Percentiles rank a stretch among this genome's conserved stretches.
phyloP scores from a whole-genome alignment of 768 basidiomycete species.

The Lentinula detonsa region DNA sequence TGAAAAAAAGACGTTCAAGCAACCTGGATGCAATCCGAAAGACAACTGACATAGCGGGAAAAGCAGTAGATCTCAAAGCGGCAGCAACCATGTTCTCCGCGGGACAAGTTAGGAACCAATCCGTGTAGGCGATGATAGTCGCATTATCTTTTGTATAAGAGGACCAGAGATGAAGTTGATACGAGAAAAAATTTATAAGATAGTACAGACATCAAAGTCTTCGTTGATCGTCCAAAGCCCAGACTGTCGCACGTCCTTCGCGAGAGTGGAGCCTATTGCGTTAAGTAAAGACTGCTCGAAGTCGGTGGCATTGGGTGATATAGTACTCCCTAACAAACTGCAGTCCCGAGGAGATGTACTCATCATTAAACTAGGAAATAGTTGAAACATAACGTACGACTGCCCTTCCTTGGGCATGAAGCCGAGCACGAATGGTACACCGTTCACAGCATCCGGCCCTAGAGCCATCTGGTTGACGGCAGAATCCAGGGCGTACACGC shows the following conservation, averaged over 20 bases:
- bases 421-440: conserved; percentile 12
- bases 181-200: too few species aligned
- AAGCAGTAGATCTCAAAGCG: conserved; percentile 8
- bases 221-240: conserved; percentile 11
- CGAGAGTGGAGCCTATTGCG: conserved; percentile 5
- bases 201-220: conserved; percentile 9
- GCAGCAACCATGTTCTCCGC: conserved; percentile 10
- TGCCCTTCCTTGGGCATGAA: conserved; percentile 14
- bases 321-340: conserved; percentile 8
- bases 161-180: not conserved
- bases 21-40: not conserved
- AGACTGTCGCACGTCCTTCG: conserved; percentile 6
- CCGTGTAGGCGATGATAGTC: conserved; percentile 9
- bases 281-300: conserved; percentile 7
- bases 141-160: conserved; percentile 9
- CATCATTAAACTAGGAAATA: too few species aligned
- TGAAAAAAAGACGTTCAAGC: not conserved
- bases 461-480: conserved; percentile 10
- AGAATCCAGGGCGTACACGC: conserved; percentile 8
- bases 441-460: conserved; percentile 10
- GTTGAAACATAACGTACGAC: too few species aligned
- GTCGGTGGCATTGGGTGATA: conserved; percentile 11
- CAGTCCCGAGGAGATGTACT: not conserved
- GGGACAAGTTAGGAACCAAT: conserved; percentile 10
- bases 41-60: conserved; percentile 12